Evolutionary conservation across 75 land plant genomes (phyloP), one percentile per base, ranked within the genome.

Genomic region (Ceratopteris richardii): DNA sequence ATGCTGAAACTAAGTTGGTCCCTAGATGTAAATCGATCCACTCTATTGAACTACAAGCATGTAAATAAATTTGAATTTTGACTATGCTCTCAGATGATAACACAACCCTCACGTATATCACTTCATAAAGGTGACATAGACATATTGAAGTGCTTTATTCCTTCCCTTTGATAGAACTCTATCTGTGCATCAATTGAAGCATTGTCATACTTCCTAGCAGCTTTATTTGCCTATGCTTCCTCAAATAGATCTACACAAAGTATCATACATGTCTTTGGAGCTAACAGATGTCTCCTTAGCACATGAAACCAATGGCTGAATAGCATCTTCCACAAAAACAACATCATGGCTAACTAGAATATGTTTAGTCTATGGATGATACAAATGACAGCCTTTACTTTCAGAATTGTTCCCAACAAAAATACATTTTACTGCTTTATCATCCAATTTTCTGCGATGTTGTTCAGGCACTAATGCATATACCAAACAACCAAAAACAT

Each of bases 11-110:
- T 92, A 42, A 92, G 27, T 66, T 92, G 97, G 63, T 92, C 94
- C 61, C 97, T 61, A 1, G 94, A 65, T 10, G 97, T 88, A 70
- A 92, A 92, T 18, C 86, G 85, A 76, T 92, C 96, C 43, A 92
- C 97, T 66, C 88, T 94, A 67, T 92, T 88, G 75, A 92, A 92
- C 94, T 94, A 92, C 10, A 85, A 76, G 66, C 97, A 92, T 25
- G 86, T 70, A 67, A 92, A 88, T 7, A 92, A 67, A 44, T 92
- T 92, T 33, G 89, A 85, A 14, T 84, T 75, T 16, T 94, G 94
- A 23, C 75, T 88, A 63, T 92, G 97, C 66, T 92, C 97, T 36
- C 79, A 76, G 17, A 92, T 73, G 10, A 92, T 82, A 0, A 88
- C 89, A 71, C 89, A 84, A 7, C 94, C 97, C 66, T 92, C 94